A percentile compares a stretch with the other conserved stretches of the same genome.
Conservation (phyloP, 2,329 filamentous ascomycete species). For the Neocucurbitaria cava region DNA sequence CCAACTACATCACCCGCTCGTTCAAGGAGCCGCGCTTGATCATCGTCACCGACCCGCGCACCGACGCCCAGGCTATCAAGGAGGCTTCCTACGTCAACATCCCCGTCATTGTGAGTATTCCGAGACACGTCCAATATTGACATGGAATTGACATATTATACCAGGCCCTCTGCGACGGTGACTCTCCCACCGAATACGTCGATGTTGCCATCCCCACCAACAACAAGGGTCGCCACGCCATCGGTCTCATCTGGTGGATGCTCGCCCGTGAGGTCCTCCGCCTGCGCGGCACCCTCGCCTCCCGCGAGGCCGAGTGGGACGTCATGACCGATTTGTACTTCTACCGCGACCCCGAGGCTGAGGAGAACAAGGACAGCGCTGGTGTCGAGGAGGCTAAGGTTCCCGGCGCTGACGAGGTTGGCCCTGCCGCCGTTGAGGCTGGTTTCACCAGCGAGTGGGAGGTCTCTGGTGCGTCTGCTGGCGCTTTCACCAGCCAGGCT, state of each 20-base stretch:
- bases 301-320: slow-evolving; percentile 97
- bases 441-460: slow-evolving; percentile 90
- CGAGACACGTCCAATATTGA: too few relatives aligned
- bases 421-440: slow-evolving; percentile 76
- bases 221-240: slow-evolving; percentile 99
- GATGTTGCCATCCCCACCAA: slow-evolving; percentile 99
- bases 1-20: slow-evolving; percentile 99
- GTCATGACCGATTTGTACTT: slow-evolving; percentile 99
- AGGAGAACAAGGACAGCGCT: slow-evolving; percentile 94
- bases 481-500: slow-evolving; percentile 65
- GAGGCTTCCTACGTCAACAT: slow-evolving; percentile 99
- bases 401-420: slow-evolving; percentile 83
- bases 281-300: slow-evolving; percentile 94
- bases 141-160: slow-evolving; percentile 12
- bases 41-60: slow-evolving; percentile 98
- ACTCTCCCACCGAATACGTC: slow-evolving; percentile 99
- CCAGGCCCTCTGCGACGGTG: slow-evolving; percentile 90
- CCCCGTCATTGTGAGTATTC: slow-evolving; percentile 75
- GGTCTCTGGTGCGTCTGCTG: slow-evolving; percentile 69
- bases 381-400: slow-evolving; percentile 86
- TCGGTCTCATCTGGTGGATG: slow-evolving; percentile 99
- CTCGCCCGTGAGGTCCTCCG: slow-evolving; percentile 99
- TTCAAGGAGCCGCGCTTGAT: slow-evolving; percentile 99
- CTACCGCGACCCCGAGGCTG: slow-evolving; percentile 99
- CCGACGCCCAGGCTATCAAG: slow-evolving; percentile 99